These are phyloP conservation scores for Friedmanniomyces endolithicus DNA, from an alignment of 495 filamentous ascomycete species.

Conservation along the genomic window DNA sequence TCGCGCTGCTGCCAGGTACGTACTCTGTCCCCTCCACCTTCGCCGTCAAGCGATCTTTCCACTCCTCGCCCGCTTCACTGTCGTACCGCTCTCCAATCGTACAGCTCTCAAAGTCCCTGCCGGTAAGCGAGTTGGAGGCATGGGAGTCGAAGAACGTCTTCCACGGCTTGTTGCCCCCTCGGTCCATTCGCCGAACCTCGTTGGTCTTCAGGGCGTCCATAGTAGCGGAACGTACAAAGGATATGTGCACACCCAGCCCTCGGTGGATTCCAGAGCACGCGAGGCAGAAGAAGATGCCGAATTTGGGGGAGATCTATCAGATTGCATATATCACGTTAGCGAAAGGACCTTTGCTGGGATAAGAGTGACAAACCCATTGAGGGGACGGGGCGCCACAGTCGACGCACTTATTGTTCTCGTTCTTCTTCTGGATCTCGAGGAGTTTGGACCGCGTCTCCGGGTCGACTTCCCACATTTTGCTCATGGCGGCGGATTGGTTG, in stretches of 20 bases:
- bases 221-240: slow-evolving; percentile 87
- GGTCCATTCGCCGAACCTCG: slow-evolving; percentile 76
- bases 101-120: slow-evolving; percentile 52
- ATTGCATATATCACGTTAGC: not conserved
- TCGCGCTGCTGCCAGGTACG: slow-evolving; percentile 38
- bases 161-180: slow-evolving; percentile 80
- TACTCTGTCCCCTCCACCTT: slow-evolving; percentile 80
- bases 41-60: slow-evolving; percentile 75
- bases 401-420: slow-evolving; percentile 76
- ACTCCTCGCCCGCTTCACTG: slow-evolving; percentile 81
- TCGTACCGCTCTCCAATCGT: slow-evolving; percentile 77
- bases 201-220: slow-evolving; percentile 94
- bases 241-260: slow-evolving; percentile 91
- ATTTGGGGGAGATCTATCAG: slow-evolving; percentile 44
- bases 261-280: slow-evolving; percentile 91
- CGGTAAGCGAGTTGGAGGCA: slow-evolving; percentile 45
- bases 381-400: slow-evolving; percentile 90
- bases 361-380: slow-evolving; percentile 55
- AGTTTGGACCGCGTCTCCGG: slow-evolving; percentile 91
- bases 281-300: slow-evolving; percentile 90
- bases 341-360: not conserved
- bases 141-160: slow-evolving; percentile 67
- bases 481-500: slow-evolving; percentile 22
- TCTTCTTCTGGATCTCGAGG: slow-evolving; percentile 72
- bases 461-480: slow-evolving; percentile 92